These are phyloP conservation scores for Zanthoxylum bungeanum DNA, from an alignment of 345 rosid species.

Conservation along the genomic window DNA sequence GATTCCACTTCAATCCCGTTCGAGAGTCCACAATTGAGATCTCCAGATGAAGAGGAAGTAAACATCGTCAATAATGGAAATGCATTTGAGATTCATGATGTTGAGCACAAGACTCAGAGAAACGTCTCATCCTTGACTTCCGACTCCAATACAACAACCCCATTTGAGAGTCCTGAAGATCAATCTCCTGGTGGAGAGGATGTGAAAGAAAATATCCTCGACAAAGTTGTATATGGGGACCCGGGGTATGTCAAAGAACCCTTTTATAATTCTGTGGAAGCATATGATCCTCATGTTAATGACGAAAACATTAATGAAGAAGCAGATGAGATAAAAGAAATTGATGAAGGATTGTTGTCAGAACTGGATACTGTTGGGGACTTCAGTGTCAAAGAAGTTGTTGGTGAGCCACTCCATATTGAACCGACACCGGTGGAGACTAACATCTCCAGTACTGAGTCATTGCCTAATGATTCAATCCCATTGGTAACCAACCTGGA, in stretches of 20 bases:
- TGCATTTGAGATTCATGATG: conserved; percentile 32
- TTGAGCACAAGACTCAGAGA: conserved; percentile 29
- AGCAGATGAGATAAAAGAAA: conserved; percentile 62
- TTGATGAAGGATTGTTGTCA: conserved; percentile 70
- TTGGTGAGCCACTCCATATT: conserved; percentile 25
- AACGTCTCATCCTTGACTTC: conserved; percentile 31
- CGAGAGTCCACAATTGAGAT: conserved; percentile 41
- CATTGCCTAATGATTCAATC: conserved; percentile 23
- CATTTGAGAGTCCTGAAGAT: conserved; percentile 45
- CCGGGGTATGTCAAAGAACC: conserved; percentile 18
- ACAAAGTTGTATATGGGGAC: conserved; percentile 31
- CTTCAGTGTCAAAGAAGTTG: conserved; percentile 56
- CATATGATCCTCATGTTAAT: too few species aligned
- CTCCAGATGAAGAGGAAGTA: conserved; percentile 38
- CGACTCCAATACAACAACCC: conserved; percentile 30
- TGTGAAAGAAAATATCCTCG: conserved; percentile 33
- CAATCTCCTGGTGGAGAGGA: conserved; percentile 40
- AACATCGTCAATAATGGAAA: conserved; percentile 25
- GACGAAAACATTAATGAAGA: conserved; percentile 40
- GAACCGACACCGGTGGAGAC: conserved; percentile 21
- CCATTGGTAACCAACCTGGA: conserved; percentile 21
- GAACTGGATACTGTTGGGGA: conserved; percentile 82
- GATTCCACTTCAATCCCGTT: conserved; percentile 32
- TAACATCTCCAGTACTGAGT: conserved; percentile 16
- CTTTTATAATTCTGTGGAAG: conserved; percentile 32